Evolutionary conservation across 148 eudicot genomes (phyloP).

Genomic region (Mesembryanthemum crystallinum): DNA sequence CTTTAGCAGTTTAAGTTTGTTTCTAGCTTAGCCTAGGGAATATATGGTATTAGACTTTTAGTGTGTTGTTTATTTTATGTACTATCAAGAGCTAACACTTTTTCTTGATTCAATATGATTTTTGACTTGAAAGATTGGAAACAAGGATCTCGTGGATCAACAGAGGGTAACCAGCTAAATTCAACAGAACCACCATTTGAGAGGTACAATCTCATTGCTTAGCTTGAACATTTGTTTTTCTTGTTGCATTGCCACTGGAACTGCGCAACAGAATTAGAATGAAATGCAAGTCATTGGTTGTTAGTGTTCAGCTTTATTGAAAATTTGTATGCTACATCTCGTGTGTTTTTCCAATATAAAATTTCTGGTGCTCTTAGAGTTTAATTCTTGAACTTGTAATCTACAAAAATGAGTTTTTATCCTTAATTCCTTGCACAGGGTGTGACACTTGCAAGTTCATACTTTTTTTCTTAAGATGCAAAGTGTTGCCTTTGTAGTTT

Average conservation of each 20-base stretch:
- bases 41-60: neutral
- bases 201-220: slow-evolving; percentile 1
- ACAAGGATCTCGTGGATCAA: neutral
- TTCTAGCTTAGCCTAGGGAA: too few species aligned
- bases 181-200: neutral
- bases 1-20: too few species aligned
- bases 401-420: neutral
- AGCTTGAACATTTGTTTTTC: neutral
- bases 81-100: neutral
- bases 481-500: neutral
- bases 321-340: neutral
- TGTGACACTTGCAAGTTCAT: neutral
- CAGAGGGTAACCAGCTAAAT: neutral
- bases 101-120: neutral
- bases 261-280: neutral
- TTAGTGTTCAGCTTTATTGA: neutral
- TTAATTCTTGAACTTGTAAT: neutral
- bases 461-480: neutral
- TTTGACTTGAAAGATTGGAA: neutral
- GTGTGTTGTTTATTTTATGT: neutral
- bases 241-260: neutral
- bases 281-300: neutral
- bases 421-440: too few species aligned
- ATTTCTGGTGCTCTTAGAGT: neutral
- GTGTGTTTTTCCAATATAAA: neutral